Percentiles rank a stretch among this genome's conserved stretches.
Evolutionary conservation across 345 rosid species (phyloP).

Genomic region (Salix dunnii): DNA sequence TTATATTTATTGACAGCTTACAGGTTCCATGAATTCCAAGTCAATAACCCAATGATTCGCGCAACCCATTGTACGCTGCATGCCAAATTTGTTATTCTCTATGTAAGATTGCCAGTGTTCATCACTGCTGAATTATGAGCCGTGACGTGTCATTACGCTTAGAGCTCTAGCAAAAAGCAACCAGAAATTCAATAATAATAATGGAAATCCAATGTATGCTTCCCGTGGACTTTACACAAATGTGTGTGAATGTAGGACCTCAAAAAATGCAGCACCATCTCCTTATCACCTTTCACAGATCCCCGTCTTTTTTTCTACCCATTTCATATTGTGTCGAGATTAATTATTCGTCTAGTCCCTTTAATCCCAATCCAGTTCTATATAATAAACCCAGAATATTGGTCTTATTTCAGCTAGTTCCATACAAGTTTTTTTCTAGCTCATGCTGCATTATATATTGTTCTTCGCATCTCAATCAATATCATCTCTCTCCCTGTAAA

Average conservation of each 20-base stretch:
- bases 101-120: too few species aligned
- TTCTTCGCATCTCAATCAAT: neutral
- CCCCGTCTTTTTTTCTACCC: neutral
- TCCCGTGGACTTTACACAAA: neutral
- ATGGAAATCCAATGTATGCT: neutral
- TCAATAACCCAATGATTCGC: too few species aligned
- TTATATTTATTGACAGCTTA: too few species aligned
- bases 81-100: too few species aligned
- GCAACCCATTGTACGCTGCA: too few species aligned
- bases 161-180: neutral
- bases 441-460: neutral
- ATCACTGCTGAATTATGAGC: too few species aligned
- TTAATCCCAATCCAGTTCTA: neutral
- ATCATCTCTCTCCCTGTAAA: neutral
- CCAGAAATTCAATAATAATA: neutral
- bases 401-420: neutral
- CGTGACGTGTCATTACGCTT: too few species aligned
- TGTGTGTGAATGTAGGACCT: slow-evolving; percentile 1
- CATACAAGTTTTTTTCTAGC: neutral
- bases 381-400: neutral
- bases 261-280: neutral
- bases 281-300: neutral
- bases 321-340: neutral
- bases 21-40: too few species aligned
- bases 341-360: neutral